Evolutionary conservation across 805 yeast species (phyloP).

Genomic region (Candida ovalis): DNA sequence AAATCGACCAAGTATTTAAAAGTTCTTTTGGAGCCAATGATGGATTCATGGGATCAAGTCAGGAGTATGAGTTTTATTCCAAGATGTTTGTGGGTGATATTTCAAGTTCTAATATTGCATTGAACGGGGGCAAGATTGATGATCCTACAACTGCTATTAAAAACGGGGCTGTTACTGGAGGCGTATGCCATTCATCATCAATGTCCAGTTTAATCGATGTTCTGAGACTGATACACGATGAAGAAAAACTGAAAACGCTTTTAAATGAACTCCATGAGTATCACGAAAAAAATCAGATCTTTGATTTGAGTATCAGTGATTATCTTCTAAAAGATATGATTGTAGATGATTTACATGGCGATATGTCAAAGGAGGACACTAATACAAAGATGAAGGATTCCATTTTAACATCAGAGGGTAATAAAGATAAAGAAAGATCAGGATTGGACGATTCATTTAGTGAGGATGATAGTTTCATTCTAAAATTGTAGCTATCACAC

Average conservation of each 20-base stretch:
- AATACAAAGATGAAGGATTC: background rate
- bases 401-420: background rate
- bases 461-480: conserved; percentile 2
- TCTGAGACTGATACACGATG: conserved; percentile 5
- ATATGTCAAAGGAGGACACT: background rate
- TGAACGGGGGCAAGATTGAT: conserved; percentile 17
- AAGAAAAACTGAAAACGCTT: conserved; percentile 9
- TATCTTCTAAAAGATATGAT: conserved; percentile 11
- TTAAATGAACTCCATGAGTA: conserved; percentile 14
- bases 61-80: conserved; percentile 37
- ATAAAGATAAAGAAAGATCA: background rate
- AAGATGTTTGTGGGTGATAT: conserved; percentile 37
- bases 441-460: background rate
- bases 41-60: conserved; percentile 38
- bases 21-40: conserved; percentile 26
- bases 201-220: conserved; percentile 18
- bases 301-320: conserved; percentile 13
- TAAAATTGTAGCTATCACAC: background rate
- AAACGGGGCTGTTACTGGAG: conserved; percentile 16
- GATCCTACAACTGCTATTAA: conserved; percentile 22
- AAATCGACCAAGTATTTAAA: conserved; percentile 20
- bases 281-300: conserved; percentile 11
- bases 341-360: conserved; percentile 4
- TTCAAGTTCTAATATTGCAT: conserved; percentile 30
- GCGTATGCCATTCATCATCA: conserved; percentile 22